Evolutionary conservation across 108 stramenopile species (phyloP).

Genomic region (Pelagomonas calceolata): DNA sequence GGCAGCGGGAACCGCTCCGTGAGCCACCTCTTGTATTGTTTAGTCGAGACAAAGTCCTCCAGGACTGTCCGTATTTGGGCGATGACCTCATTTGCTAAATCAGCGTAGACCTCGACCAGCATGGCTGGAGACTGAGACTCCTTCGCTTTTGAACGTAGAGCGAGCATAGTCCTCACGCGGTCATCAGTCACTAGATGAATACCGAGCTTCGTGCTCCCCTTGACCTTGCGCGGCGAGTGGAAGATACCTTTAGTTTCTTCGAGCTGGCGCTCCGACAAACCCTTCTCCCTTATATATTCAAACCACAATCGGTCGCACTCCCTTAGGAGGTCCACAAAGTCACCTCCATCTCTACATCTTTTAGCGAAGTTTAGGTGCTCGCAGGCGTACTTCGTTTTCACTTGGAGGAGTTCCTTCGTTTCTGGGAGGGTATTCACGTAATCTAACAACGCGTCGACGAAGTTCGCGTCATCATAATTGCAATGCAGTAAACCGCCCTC

Average conservation of each 20-base stretch:
- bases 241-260: background rate
- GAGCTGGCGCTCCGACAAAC: too few relatives aligned
- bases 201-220: background rate
- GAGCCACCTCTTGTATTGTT: background rate
- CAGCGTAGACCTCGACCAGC: background rate
- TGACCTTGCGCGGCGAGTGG: background rate
- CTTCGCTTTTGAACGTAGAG: background rate
- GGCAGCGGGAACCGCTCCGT: background rate
- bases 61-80: background rate
- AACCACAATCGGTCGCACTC: background rate
- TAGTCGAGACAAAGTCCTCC: background rate
- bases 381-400: background rate
- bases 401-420: background rate
- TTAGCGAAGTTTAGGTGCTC: background rate
- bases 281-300: background rate
- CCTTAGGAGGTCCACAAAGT: background rate
- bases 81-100: background rate
- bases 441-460: background rate
- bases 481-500: background rate
- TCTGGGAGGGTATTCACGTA: background rate
- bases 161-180: background rate
- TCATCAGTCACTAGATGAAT: background rate
- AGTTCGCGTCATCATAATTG: background rate
- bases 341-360: background rate
- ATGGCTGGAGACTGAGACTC: too few relatives aligned